These are phyloP conservation scores for Marvania coccoides DNA, from an alignment of 139 green algal species.

Conservation along the genomic window DNA sequence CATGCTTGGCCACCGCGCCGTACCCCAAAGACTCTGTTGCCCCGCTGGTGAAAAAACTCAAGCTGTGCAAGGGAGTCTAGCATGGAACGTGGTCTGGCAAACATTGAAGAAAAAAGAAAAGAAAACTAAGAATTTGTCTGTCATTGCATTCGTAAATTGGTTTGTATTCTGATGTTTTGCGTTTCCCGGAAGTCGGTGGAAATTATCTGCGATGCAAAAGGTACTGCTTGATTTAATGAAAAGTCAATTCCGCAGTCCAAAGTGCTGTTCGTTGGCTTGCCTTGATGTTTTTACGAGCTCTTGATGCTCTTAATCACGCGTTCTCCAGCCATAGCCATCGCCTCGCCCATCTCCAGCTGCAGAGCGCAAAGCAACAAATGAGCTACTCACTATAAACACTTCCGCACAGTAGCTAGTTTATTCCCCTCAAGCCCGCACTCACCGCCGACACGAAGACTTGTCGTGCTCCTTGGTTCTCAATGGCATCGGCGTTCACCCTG, in stretches of 20 bases:
- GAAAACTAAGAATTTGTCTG: too few relatives aligned
- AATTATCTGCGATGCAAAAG: too few relatives aligned
- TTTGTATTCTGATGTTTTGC: too few relatives aligned
- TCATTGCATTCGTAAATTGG: too few relatives aligned
- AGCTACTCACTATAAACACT: not conserved
- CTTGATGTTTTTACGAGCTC: not conserved
- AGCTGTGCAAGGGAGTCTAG: constrained; percentile 74
- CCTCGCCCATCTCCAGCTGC: constrained; percentile 21
- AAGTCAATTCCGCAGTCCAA: too few relatives aligned
- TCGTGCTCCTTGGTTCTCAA: constrained; percentile 11
- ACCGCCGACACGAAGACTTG: constrained; percentile 14
- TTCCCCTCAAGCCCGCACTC: not conserved
- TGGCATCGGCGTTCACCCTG: constrained; percentile 20
- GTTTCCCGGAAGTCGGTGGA: too few relatives aligned
- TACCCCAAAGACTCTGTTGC: constrained; percentile 56
- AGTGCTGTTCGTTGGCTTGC: too few relatives aligned
- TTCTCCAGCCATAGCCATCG: constrained; percentile 6
- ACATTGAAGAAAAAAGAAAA: too few relatives aligned
- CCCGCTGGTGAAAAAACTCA: constrained; percentile 77
- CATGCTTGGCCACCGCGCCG: constrained; percentile 82
- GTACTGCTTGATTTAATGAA: too few relatives aligned
- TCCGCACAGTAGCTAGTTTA: too few relatives aligned
- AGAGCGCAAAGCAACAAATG: not conserved
- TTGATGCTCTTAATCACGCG: constrained; percentile 2
- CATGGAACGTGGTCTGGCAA: not conserved